Evolutionary conservation across 2,329 filamentous ascomycete species (phyloP), one percentile per base, ranked within the genome.

Genomic region (Gaeumannomyces tritici): DNA sequence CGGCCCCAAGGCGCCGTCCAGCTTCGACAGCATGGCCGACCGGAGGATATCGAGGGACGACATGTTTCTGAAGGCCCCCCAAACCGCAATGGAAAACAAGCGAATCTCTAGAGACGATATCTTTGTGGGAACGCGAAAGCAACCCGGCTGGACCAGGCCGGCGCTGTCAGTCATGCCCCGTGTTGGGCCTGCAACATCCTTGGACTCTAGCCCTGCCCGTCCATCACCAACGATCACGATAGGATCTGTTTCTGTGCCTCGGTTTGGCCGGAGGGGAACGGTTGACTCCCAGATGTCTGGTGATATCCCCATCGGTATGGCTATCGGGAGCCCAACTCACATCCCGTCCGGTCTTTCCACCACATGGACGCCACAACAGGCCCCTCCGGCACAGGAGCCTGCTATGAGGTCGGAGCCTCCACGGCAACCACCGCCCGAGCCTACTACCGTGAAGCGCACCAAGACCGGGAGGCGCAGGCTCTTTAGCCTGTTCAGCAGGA

Each of bases 251-350:
- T 27, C 47, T 26, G 58, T 42, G 58, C 58, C 58, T 21, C 58
- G 26, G 12, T 60, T 47, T n/a, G 69, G 74, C 27, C 73, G 76
- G 65, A 74, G 77, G 64, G 71, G 74, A 60, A 79, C 76, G n/a
- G 74, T 76, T 12, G 75, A 79, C 63, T 78, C 77, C 11, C 67
- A 77, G 61, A 72, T 70, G 33, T 77, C 78, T 2, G 73, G 76
- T 9, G 77, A 78, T 57, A 74, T 77, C 64, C 79, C 77, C 67
- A 91, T 92, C 65, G 89, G 89, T 12, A 87, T 92, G 80, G 89
- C 89, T 1, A 75, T 91, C 62, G 89, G 89, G 35, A 91, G 88
- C 69, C 89, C 89, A 28, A 76, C 79, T n/a, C 76, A 77, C 54
- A 72, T 74, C 21, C 74, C 75, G 4, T 42, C 70, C 69, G 28